Evolutionary conservation across 192 early-diverging fungal genomes (phyloP).

Genomic region (Helicostylum pulchrum): DNA sequence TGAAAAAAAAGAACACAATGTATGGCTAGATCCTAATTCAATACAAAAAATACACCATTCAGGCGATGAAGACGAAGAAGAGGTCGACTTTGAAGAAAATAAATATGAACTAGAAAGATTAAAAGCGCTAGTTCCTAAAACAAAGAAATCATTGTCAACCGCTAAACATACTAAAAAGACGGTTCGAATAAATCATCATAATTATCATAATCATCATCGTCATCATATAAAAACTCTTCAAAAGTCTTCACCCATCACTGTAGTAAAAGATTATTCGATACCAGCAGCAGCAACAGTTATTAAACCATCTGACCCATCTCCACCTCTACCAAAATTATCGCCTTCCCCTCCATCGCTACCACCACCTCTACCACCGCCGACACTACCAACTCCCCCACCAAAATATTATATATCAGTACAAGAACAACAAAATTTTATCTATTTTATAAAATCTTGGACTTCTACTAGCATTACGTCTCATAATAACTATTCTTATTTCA

Average conservation of each 20-base stretch:
- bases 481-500: no score
- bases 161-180: not conserved
- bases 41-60: slow-evolving; percentile 11
- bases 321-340: no score
- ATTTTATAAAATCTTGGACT: slow-evolving; percentile 13
- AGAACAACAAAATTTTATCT: slow-evolving; percentile 3
- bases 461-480: not conserved
- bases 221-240: not conserved
- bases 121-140: slow-evolving; percentile 11
- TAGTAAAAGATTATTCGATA: no score
- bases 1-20: slow-evolving; percentile 5
- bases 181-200: not conserved
- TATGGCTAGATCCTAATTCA: slow-evolving; percentile 6
- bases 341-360: no score
- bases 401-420: not conserved
- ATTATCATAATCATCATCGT: slow-evolving; percentile 5
- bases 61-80: slow-evolving; percentile 8
- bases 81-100: slow-evolving; percentile 2
- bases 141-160: slow-evolving; percentile 8
- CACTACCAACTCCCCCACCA: no score
- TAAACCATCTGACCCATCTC: no score
- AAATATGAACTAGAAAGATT: slow-evolving; percentile 11
- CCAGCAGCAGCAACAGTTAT: slow-evolving; percentile 1
- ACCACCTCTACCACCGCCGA: no score
- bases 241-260: not conserved